Percentiles rank a stretch among this genome's conserved stretches.
Conservation (phyloP, 257 asterid genomes). For the Solanum sejunctum region DNA sequence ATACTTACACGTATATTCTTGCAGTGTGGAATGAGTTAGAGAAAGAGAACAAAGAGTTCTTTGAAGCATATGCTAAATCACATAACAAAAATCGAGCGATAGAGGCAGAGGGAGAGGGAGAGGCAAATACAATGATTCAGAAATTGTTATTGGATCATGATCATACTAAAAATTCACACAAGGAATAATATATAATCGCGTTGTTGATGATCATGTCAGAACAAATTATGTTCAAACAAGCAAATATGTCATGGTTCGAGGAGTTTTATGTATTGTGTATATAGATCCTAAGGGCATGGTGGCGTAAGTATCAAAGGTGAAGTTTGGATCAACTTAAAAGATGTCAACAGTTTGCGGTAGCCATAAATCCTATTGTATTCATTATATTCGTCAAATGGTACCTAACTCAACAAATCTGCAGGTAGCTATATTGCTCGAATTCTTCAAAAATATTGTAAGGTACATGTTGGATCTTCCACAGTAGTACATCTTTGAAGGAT, state of each 20-base stretch:
- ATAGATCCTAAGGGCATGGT: not conserved
- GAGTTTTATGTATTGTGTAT: not conserved
- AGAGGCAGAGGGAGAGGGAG: conserved; percentile 20
- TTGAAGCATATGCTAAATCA: conserved; percentile 16
- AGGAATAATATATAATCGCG: not conserved
- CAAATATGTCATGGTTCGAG: not conserved
- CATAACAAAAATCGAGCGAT: conserved; percentile 16
- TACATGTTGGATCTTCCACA: not conserved
- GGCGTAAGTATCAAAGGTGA: not conserved
- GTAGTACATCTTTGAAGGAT: fast-evolving
- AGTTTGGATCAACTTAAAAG: not conserved
- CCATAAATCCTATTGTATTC: not conserved
- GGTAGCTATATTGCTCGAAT: no score
- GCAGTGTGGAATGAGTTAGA: conserved; percentile 93
- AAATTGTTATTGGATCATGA: conserved; percentile 13
- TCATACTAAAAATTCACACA: not conserved
- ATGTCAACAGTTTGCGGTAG: not conserved
- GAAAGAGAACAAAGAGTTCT: conserved; percentile 37
- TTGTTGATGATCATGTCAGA: not conserved
- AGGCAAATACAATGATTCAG: conserved; percentile 24
- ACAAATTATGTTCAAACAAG: not conserved
- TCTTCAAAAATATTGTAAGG: not conserved
- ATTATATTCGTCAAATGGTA: not conserved
- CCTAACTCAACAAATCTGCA: not conserved
- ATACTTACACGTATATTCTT: not conserved